A percentile compares a stretch with the other conserved stretches of the same genome.
phyloP scores from a whole-genome alignment of 1,139 yeast genomes.

The Diutina mesorugosa region DNA sequence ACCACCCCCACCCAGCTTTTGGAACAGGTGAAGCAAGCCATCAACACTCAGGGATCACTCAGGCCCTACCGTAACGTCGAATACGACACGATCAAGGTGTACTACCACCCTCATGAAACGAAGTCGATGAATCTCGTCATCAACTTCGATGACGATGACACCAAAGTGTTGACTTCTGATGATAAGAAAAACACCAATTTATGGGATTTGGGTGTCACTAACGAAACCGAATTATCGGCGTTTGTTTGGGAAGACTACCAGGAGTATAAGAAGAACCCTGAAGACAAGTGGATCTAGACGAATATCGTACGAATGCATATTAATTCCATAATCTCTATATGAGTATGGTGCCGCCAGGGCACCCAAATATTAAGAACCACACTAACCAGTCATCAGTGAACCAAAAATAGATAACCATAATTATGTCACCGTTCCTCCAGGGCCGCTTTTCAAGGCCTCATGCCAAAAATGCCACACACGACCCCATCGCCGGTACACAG shows the following conservation, averaged over 20 bases:
- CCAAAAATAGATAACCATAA: not conserved
- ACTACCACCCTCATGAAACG: conserved; percentile 90
- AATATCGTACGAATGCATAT: not conserved
- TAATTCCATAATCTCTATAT: not conserved
- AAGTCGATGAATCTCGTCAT: conserved; percentile 88
- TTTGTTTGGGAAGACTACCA: conserved; percentile 58
- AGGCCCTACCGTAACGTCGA: conserved; percentile 76
- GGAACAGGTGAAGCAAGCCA: conserved; percentile 28
- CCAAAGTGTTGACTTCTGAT: conserved; percentile 44
- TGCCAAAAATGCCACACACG: not conserved
- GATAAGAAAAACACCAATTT: conserved; percentile 30
- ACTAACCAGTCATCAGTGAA: no score
- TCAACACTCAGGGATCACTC: conserved; percentile 54
- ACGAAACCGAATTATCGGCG: conserved; percentile 84
- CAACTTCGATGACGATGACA: conserved; percentile 69
- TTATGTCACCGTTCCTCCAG: not conserved
- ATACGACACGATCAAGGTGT: conserved; percentile 69
- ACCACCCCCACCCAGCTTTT: conserved; percentile 58
- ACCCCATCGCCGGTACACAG: not conserved
- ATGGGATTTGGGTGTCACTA: conserved; percentile 60
- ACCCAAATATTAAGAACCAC: not conserved
- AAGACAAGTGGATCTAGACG: conserved; percentile 64
- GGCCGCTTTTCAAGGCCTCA: not conserved
- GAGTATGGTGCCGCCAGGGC: not conserved
- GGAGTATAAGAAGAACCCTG: conserved; percentile 67